These are phyloP conservation scores for Hemileccinum rubropunctum DNA, from an alignment of 768 basidiomycete species.

Conservation along the genomic window DNA sequence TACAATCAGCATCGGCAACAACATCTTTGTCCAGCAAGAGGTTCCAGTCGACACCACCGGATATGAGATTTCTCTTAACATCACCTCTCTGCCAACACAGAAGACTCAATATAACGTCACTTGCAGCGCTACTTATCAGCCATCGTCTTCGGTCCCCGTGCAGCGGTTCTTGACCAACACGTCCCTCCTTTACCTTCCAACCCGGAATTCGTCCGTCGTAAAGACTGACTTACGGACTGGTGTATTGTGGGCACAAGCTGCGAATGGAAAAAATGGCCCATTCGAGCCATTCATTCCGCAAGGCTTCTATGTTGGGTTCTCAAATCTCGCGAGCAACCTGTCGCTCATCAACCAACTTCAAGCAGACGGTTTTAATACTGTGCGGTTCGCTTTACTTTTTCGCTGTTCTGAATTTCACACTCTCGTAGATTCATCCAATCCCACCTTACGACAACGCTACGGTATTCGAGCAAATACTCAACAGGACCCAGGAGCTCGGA, in stretches of 20 bases:
- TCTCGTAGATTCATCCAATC: constrained; percentile 62
- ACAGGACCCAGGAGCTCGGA: constrained; percentile 16
- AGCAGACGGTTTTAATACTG: constrained; percentile 45
- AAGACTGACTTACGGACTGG: constrained; percentile 50
- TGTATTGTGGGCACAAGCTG: constrained; percentile 39
- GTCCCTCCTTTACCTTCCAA: constrained; percentile 41
- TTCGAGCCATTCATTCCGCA: constrained; percentile 55
- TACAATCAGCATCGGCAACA: constrained; percentile 29
- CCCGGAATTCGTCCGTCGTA: constrained; percentile 37
- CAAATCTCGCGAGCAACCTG: constrained; percentile 51
- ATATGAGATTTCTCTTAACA: constrained; percentile 33
- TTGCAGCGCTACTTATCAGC: constrained; percentile 34
- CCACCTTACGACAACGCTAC: constrained; percentile 63
- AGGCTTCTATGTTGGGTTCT: constrained; percentile 66
- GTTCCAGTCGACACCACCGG: constrained; percentile 41
- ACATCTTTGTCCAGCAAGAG: constrained; percentile 16
- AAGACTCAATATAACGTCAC: constrained; percentile 30
- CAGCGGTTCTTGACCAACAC: constrained; percentile 33
- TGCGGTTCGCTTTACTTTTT: neutral
- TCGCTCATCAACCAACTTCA: constrained; percentile 54
- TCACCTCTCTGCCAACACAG: constrained; percentile 30
- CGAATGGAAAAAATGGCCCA: constrained; percentile 12
- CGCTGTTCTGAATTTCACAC: constrained; percentile 19
- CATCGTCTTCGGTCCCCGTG: neutral
- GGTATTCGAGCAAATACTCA: constrained; percentile 19